These are phyloP conservation scores for Naganishia sp. DNA, from an alignment of 1,284 basidiomycete genomes.

Conservation along the genomic window DNA sequence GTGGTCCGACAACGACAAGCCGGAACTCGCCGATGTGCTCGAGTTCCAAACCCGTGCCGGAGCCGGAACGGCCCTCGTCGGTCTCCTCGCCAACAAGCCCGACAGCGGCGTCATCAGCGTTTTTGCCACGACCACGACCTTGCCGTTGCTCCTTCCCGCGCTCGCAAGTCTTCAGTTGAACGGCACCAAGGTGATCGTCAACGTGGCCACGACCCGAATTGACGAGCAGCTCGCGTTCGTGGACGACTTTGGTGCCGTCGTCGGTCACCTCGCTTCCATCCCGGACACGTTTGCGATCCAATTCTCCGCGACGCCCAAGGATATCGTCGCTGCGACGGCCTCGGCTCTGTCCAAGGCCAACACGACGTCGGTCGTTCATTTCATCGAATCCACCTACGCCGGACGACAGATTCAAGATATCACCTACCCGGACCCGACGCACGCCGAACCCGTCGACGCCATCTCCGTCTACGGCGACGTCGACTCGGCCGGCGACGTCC, in stretches of 20 bases:
- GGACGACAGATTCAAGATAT: conserved; percentile 46
- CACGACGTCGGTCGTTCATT: conserved; percentile 41
- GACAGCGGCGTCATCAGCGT: conserved; percentile 43
- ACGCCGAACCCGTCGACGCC: conserved; percentile 37
- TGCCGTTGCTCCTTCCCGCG: conserved; percentile 74
- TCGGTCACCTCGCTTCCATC: conserved; percentile 63
- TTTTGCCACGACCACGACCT: conserved; percentile 53
- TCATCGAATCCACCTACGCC: conserved; percentile 51
- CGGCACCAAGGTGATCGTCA: conserved; percentile 69
- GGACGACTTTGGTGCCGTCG: conserved; percentile 68
- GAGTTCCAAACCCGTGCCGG: conserved; percentile 81
- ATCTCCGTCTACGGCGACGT: conserved; percentile 39
- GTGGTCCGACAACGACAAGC: conserved; percentile 37
- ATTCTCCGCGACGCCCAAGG: conserved; percentile 76
- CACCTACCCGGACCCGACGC: conserved; percentile 44
- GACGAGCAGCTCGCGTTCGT: conserved; percentile 63
- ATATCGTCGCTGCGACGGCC: conserved; percentile 69
- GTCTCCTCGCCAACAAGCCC: conserved; percentile 56
- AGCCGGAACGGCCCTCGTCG: conserved; percentile 78
- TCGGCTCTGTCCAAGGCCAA: conserved; percentile 41
- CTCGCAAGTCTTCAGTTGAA: conserved; percentile 66
- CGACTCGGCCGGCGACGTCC: conserved; percentile 39
- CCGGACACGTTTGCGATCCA: conserved; percentile 73
- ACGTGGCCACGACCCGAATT: conserved; percentile 71
- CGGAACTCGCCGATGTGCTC: conserved; percentile 60